phyloP scores from a whole-genome alignment of 2,329 filamentous ascomycete species.

The Beauveria sp. region DNA sequence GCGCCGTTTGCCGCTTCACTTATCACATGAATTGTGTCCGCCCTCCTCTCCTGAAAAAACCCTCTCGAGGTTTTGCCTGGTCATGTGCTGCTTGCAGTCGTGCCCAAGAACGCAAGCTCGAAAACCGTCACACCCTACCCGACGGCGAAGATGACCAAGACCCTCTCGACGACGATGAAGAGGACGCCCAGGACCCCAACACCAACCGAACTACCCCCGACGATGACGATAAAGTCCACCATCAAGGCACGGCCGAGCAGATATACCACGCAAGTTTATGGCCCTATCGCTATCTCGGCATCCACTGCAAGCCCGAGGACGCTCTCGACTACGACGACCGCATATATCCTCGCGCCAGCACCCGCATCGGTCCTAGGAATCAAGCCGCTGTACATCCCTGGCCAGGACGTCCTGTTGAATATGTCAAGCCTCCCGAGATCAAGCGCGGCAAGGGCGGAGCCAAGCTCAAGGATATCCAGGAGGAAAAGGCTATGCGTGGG shows the following conservation, averaged over 20 bases:
- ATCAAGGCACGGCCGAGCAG: conserved; percentile 69
- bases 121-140: conserved; percentile 72
- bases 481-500: conserved; percentile 73
- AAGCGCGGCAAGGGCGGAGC: conserved; percentile 72
- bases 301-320: conserved; percentile 92
- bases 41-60: conserved; percentile 87
- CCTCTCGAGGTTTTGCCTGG: conserved; percentile 95
- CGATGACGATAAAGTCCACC: conserved; percentile 46
- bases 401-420: conserved; percentile 80
- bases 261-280: conserved; percentile 88
- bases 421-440: conserved; percentile 79
- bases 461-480: conserved; percentile 75
- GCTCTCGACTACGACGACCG: conserved; percentile 94
- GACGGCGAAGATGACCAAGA: conserved; percentile 66
- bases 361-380: conserved; percentile 81
- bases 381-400: conserved; percentile 81
- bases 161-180: conserved; percentile 62
- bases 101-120: conserved; percentile 86
- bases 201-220: conserved; percentile 59
- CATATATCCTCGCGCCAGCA: conserved; percentile 93
- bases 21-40: conserved; percentile 99
- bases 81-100: conserved; percentile 93
- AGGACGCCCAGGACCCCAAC: conserved; percentile 46
- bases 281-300: conserved; percentile 92
- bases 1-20: conserved; percentile 86